These are phyloP conservation scores for Penicillium thymicola DNA, from an alignment of 2,329 filamentous ascomycete species.

Conservation along the genomic window DNA sequence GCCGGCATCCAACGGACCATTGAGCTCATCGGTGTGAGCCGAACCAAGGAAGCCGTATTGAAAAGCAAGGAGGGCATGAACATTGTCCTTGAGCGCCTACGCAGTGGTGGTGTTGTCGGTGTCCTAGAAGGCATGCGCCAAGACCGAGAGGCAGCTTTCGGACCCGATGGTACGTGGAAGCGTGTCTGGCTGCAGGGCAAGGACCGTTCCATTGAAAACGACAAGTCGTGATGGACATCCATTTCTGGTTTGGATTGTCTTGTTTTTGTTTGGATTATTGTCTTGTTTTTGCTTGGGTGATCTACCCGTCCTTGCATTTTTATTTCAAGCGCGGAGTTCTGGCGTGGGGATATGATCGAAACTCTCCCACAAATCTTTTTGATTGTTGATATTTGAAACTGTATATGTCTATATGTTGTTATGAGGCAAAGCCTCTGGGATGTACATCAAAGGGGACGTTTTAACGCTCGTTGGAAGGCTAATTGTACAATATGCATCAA, in stretches of 20 bases:
- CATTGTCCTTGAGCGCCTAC: constrained; percentile 60
- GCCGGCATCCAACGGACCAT: constrained; percentile 61
- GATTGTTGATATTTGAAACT: constrained; percentile 7
- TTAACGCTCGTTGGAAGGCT: constrained; percentile 1
- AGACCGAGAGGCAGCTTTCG: constrained; percentile 51
- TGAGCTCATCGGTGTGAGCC: constrained; percentile 59
- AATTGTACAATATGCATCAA: constrained; percentile 21
- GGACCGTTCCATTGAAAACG: constrained; percentile 26
- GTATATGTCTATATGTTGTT: constrained; percentile 16
- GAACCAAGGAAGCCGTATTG: constrained; percentile 58
- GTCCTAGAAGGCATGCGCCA: constrained; percentile 69
- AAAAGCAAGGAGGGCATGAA: constrained; percentile 67
- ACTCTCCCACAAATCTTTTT: constrained; percentile 21
- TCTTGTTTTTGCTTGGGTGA: neutral
- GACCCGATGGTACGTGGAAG: constrained; percentile 42
- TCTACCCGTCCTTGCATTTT: constrained; percentile 12
- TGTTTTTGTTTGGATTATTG: neutral
- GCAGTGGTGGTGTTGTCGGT: constrained; percentile 63
- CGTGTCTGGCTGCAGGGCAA: constrained; percentile 40
- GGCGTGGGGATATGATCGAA: constrained; percentile 16
- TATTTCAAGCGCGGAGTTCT: constrained; percentile 25
- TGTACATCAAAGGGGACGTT: constrained; percentile 6
- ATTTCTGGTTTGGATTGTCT: neutral
- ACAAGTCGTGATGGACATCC: constrained; percentile 20
- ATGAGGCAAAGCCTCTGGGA: constrained; percentile 7